phyloP scores from a whole-genome alignment of 2,329 filamentous ascomycete genomes.

The Gaeumannomyces tritici region DNA sequence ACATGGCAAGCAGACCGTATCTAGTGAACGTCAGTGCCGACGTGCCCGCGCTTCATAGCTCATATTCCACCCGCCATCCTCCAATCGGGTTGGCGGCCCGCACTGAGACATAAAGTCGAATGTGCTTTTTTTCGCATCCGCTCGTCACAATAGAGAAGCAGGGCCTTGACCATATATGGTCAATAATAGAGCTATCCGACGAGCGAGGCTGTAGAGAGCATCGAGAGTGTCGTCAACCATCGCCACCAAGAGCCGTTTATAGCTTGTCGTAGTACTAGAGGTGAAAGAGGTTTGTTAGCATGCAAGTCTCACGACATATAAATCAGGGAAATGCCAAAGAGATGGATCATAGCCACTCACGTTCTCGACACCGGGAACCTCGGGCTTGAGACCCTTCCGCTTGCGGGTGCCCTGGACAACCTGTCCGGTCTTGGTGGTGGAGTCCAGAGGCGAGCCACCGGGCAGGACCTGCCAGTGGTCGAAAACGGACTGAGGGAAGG shows the following conservation, averaged over 20 bases:
- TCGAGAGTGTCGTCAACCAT: constrained; percentile 27
- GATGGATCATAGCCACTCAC: constrained; percentile 51
- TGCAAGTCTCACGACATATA: background rate
- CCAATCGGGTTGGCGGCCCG: background rate
- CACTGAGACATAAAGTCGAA: background rate
- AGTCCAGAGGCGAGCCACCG: constrained; percentile 85
- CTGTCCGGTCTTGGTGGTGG: constrained; percentile 69
- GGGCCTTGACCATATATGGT: background rate
- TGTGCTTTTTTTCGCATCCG: background rate
- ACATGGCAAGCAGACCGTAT: constrained; percentile 4
- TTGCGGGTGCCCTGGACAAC: constrained; percentile 88
- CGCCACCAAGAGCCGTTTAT: constrained; percentile 48
- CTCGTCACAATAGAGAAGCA: background rate
- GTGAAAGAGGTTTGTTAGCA: constrained; percentile 27
- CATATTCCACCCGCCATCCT: background rate
- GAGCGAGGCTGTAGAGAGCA: background rate
- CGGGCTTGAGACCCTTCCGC: constrained; percentile 98
- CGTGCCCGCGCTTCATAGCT: background rate
- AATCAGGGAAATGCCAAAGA: background rate
- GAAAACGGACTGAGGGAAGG: constrained; percentile 98
- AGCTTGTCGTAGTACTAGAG: constrained; percentile 96
- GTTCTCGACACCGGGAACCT: constrained; percentile 89
- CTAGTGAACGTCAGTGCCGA: constrained; percentile 1
- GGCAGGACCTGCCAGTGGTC: constrained; percentile 97
- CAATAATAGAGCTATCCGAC: background rate